These are phyloP conservation scores for Neofusicoccum cordaticola DNA, from an alignment of 2,329 filamentous ascomycete species.

Conservation along the genomic window DNA sequence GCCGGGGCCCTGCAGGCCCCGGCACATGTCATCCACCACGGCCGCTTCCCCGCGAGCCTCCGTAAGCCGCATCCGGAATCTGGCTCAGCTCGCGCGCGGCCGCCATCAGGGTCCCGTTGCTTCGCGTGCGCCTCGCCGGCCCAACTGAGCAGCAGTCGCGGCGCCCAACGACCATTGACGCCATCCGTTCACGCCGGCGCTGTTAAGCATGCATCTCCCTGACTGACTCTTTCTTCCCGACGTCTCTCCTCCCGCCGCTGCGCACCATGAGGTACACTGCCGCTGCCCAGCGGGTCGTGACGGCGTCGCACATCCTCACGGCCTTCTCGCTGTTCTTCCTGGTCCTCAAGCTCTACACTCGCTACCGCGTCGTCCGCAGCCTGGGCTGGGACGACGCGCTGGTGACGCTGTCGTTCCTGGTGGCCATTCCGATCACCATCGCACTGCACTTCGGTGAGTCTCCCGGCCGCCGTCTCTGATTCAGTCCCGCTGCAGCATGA, in stretches of 20 bases:
- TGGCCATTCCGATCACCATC: not conserved
- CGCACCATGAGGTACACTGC: not conserved
- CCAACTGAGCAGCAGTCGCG: not conserved
- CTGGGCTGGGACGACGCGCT: slow-evolving; percentile 9
- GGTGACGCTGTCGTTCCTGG: not conserved
- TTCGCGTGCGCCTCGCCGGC: not conserved
- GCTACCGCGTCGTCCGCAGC: not conserved
- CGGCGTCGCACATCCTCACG: not conserved
- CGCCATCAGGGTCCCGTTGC: not conserved
- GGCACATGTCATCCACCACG: not conserved
- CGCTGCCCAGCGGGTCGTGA: not conserved
- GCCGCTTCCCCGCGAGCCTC: not conserved
- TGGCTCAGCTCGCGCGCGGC: not conserved
- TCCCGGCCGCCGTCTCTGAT: not conserved
- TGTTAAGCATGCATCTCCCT: not conserved
- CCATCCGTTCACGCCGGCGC: not conserved
- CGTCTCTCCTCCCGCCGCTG: not conserved
- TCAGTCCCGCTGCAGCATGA: not conserved
- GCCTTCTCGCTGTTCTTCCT: slow-evolving; percentile 1
- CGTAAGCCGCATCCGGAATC: not conserved
- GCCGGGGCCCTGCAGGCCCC: not conserved
- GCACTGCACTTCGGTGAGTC: slow-evolving; percentile 1
- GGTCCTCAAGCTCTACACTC: not conserved
- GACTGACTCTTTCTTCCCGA: not conserved
- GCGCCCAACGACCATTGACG: not conserved